phyloP scores from a whole-genome alignment of 2,329 filamentous ascomycete species.

The Aspergillus unguis region DNA sequence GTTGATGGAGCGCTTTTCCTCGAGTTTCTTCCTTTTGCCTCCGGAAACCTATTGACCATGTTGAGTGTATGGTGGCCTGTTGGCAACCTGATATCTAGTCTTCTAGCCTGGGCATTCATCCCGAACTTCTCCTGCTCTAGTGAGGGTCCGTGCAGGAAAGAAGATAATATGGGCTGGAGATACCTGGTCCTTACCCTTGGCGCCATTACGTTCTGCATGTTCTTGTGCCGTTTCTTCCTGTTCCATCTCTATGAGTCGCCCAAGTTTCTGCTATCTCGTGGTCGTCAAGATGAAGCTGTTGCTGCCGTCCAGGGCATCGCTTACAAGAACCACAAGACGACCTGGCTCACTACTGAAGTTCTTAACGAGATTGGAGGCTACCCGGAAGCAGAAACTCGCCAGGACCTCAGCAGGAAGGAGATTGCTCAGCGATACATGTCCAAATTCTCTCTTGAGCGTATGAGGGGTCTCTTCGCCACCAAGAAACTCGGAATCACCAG shows the following conservation, averaged over 20 bases:
- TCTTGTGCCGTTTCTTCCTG: constrained; percentile 70
- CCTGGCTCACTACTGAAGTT: constrained; percentile 72
- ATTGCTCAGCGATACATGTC: constrained; percentile 60
- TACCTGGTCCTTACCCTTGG: constrained; percentile 70
- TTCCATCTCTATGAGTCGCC: constrained; percentile 84
- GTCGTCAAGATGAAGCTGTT: constrained; percentile 73
- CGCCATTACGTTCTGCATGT: constrained; percentile 71
- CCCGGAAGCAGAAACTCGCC: constrained; percentile 39
- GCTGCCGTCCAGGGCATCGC: constrained; percentile 77
- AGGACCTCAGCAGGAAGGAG: constrained; percentile 43
- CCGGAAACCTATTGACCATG: constrained; percentile 70
- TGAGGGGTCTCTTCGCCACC: constrained; percentile 60
- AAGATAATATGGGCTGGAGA: constrained; percentile 69
- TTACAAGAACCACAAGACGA: constrained; percentile 63
- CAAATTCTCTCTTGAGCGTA: constrained; percentile 64
- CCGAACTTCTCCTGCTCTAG: constrained; percentile 57
- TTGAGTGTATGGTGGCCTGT: constrained; percentile 87
- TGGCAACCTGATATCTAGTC: constrained; percentile 66
- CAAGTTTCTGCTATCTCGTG: constrained; percentile 74
- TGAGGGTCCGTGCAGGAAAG: constrained; percentile 39
- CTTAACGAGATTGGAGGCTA: constrained; percentile 55
- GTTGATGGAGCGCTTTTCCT: constrained; percentile 79
- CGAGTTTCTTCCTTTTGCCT: constrained; percentile 74
- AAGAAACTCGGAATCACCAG: constrained; percentile 49
- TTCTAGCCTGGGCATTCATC: constrained; percentile 72